A percentile compares a stretch with the other conserved stretches of the same genome.
phyloP scores from a whole-genome alignment of 306 rosid species.

The Benincasa hispida region DNA sequence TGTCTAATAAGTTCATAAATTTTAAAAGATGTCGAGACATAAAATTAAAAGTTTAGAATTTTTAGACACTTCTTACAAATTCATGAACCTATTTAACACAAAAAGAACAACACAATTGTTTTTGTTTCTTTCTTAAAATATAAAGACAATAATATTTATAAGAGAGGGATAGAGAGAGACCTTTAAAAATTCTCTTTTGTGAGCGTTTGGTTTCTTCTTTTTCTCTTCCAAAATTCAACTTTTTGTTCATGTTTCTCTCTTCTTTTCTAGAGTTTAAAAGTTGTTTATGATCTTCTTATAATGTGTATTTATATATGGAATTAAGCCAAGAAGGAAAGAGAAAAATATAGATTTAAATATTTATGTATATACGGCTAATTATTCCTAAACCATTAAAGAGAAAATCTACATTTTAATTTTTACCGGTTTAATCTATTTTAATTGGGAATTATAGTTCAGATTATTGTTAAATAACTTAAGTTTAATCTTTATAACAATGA shows the following conservation, averaged over 20 bases:
- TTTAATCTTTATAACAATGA: no score
- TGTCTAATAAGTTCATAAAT: no score
- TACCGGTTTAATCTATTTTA: no score
- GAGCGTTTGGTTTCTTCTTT: not conserved
- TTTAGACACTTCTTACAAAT: no score
- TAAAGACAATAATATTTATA: no score
- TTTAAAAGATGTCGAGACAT: no score
- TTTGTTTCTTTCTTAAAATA: no score
- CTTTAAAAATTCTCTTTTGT: not conserved
- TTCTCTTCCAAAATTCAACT: not conserved
- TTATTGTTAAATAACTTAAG: no score
- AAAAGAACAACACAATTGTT: no score
- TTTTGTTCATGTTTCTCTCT: not conserved
- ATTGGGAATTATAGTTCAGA: no score
- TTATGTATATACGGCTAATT: not conserved
- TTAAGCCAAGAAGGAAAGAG: not conserved
- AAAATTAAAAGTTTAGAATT: no score
- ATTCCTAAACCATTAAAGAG: not conserved
- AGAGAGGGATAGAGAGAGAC: not conserved
- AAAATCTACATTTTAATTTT: not conserved
- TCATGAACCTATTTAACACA: no score
- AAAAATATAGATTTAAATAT: not conserved
- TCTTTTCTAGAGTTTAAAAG: not conserved
- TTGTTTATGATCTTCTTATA: not conserved
- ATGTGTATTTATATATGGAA: not conserved